Evolutionary conservation across 257 asterid genomes (phyloP).

Genomic region (Scutellaria baicalensis): DNA sequence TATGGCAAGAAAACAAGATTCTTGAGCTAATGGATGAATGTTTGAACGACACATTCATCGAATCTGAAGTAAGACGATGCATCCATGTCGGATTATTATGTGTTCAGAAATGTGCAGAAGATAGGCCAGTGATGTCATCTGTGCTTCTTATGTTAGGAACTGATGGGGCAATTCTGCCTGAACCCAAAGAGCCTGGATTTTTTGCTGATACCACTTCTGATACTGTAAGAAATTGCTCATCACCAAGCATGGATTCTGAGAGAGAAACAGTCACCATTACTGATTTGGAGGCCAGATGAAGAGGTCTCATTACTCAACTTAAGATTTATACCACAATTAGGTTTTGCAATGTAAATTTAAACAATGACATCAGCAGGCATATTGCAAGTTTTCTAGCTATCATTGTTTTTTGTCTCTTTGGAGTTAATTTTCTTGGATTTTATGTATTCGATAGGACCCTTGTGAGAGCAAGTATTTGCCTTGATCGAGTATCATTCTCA

Average conservation of each 20-base stretch:
- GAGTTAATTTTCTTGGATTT: too few relatives aligned
- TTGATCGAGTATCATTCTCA: too few relatives aligned
- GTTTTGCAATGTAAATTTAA: too few relatives aligned
- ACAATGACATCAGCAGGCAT: too few relatives aligned
- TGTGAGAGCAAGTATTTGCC: too few relatives aligned
- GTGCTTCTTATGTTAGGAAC: slow-evolving; percentile 34
- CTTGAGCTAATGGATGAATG: slow-evolving; percentile 25
- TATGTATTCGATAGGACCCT: too few relatives aligned
- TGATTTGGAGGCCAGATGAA: slow-evolving; percentile 20
- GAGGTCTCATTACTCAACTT: neutral
- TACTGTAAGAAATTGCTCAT: neutral
- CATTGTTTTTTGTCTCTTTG: too few relatives aligned
- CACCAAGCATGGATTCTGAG: neutral
- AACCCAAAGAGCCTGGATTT: slow-evolving; percentile 43
- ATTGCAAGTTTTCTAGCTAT: neutral
- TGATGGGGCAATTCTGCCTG: slow-evolving; percentile 12
- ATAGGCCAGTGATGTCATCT: slow-evolving; percentile 29
- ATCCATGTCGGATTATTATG: slow-evolving; percentile 37
- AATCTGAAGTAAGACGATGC: slow-evolving; percentile 35
- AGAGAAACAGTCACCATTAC: slow-evolving; percentile 14
- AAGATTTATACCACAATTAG: too few relatives aligned
- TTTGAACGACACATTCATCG: slow-evolving; percentile 7
- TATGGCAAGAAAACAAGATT: slow-evolving; percentile 27
- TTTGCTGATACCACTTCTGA: slow-evolving; percentile 15
- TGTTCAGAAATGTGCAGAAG: slow-evolving; percentile 25